Evolutionary conservation across 768 basidiomycete species (phyloP), one percentile per base, ranked within the genome.

Genomic region (Lactarius sanguifluus): DNA sequence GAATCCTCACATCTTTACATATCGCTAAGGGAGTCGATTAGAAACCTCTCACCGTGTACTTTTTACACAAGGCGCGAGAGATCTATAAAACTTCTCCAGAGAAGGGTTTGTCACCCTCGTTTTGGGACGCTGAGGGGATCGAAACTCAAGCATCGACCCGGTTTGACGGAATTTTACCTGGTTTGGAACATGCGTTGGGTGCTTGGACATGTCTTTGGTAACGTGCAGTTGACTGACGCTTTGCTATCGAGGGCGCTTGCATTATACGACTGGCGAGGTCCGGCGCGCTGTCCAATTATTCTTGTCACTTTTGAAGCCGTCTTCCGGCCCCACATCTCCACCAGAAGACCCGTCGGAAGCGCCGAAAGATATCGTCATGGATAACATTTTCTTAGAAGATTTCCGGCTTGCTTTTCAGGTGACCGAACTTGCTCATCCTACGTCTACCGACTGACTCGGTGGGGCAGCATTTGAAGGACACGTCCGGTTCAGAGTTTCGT

Each of bases 221-320:
- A 59, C 16, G 18, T 60, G 18, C 54, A 13, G 34, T n/a, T 3
- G 23, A 57, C 55, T 59, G 23, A 69, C 59, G 15, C 55, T 62
- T 64, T 59, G 57, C 62, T 64, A n/a, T 54, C 58, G 61, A 93
- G 96, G 93, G 40, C 83, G 96, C 47, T 77, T 98, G 67, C 79
- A 94, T 45, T 98, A 97, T 75, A 94, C 92, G 1, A 89, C 91
- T n/a, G 95, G 96, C 13, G 87, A 96, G 72, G 83, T 90, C 32
- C 81, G 82, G 56, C 85, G 83, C 8, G 94, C 96, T 9, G 87
- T 96, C 32, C 79, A 81, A 52, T 83, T 90, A 65, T 98, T 98
- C 74, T 75, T 96, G 23, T 81, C 84, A 1, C 79, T 96, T 18
- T 79, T 98, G 25, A 81, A 81, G 63, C 83, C 84, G 61, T 79